Percentiles rank a stretch among this genome's conserved stretches.
Evolutionary conservation across 441 rosid genomes (phyloP).

Genomic region (Erodium trifolium): DNA sequence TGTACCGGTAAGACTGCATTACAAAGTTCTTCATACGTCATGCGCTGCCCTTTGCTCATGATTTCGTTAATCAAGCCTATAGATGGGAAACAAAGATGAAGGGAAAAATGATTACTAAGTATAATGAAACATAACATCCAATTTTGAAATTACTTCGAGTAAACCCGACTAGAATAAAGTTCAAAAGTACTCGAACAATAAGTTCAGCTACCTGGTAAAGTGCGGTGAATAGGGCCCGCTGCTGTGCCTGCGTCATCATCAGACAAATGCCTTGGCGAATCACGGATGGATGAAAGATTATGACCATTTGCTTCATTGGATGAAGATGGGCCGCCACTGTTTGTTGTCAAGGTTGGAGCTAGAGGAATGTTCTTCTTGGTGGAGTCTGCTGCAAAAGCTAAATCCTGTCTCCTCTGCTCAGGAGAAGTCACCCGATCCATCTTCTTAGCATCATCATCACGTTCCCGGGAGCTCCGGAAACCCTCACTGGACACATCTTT

Average conservation of each 20-base stretch:
- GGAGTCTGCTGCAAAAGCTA: slow-evolving; percentile 35
- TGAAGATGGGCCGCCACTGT: slow-evolving; percentile 68
- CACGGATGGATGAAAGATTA: slow-evolving; percentile 43
- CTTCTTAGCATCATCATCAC: slow-evolving; percentile 57
- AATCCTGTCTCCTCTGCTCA: slow-evolving; percentile 51
- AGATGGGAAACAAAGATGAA: not conserved
- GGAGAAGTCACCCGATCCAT: slow-evolving; percentile 44
- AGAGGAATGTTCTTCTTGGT: slow-evolving; percentile 34
- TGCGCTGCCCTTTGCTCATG: slow-evolving; percentile 87
- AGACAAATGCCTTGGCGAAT: slow-evolving; percentile 58
- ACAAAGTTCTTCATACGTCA: slow-evolving; percentile 91
- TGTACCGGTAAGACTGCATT: slow-evolving; percentile 86
- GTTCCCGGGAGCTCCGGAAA: slow-evolving; percentile 34
- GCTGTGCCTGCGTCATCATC: slow-evolving; percentile 57
- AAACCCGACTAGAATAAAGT: not conserved
- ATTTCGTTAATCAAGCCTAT: slow-evolving; percentile 80
- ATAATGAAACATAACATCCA: not conserved
- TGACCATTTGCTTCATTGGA: slow-evolving; percentile 58
- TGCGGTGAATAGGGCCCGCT: slow-evolving; percentile 51
- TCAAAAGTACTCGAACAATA: not conserved
- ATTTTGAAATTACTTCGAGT: not conserved
- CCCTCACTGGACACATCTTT: slow-evolving; percentile 65
- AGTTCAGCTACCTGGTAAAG: slow-evolving; percentile 57
- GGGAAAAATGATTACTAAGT: not conserved
- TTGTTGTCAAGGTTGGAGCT: slow-evolving; percentile 40